phyloP scores from a whole-genome alignment of 1,139 yeast genomes.

The Nakaseomyces delphensis region DNA sequence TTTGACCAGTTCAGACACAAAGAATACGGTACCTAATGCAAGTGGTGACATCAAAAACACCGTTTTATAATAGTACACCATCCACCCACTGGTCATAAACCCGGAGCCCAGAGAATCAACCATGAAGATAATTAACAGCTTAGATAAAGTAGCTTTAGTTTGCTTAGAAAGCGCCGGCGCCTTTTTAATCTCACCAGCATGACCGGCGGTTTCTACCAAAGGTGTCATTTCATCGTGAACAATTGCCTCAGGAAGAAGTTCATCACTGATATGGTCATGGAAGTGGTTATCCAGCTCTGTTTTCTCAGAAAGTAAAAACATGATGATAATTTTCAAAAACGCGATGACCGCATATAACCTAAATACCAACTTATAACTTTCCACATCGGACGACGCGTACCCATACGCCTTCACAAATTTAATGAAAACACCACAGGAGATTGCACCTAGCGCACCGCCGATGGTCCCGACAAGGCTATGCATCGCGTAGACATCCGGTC shows the following conservation, averaged over 20 bases:
- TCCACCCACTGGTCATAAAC: conserved; percentile 82
- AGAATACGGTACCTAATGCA: conserved; percentile 45
- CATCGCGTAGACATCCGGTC: conserved; percentile 66
- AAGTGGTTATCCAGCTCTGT: conserved; percentile 41
- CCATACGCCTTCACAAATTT: conserved; percentile 31
- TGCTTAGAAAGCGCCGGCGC: conserved; percentile 21
- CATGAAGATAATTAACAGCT: conserved; percentile 49
- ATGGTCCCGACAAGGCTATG: conserved; percentile 50
- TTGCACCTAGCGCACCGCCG: conserved; percentile 72
- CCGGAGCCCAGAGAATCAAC: conserved; percentile 81
- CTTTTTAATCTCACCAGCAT: conserved; percentile 6
- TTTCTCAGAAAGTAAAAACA: conserved; percentile 45
- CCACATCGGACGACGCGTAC: conserved; percentile 32
- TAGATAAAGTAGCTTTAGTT: conserved; percentile 26
- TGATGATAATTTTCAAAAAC: conserved; percentile 42
- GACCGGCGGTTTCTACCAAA: conserved; percentile 12
- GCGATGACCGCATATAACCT: conserved; percentile 51
- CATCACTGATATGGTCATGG: conserved; percentile 14
- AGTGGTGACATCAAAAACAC: conserved; percentile 29
- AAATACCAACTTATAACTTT: conserved; percentile 49
- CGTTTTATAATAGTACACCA: conserved; percentile 59
- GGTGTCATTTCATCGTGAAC: conserved; percentile 25
- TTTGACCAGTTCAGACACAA: conserved; percentile 49
- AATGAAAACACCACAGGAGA: conserved; percentile 56
- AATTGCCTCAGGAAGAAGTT: conserved; percentile 18